Conservation (phyloP, 306 rosid genomes). For the Corylus americana region DNA sequence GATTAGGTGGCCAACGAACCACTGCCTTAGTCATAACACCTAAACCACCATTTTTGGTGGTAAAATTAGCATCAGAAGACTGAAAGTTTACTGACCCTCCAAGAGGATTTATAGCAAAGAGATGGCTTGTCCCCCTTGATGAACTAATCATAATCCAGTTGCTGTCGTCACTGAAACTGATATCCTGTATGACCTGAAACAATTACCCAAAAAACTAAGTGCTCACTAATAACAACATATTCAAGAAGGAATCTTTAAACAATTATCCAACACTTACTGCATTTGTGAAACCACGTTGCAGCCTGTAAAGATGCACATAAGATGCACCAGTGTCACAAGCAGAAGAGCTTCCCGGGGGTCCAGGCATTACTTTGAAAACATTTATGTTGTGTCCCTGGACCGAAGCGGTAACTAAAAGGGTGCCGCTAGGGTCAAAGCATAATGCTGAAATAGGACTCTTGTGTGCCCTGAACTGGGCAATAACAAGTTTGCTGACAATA, state of each 20-base stretch:
- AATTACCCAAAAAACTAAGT: constrained; percentile 8
- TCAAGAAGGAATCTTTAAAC: constrained; percentile 14
- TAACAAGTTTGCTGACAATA: constrained; percentile 64
- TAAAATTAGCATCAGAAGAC: constrained; percentile 47
- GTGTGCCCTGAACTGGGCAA: constrained; percentile 90
- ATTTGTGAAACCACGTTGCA: constrained; percentile 92
- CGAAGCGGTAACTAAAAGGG: constrained; percentile 86
- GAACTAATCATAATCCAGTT: constrained; percentile 99
- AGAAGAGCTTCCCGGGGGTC: constrained; percentile 39
- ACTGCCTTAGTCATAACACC: constrained; percentile 39
- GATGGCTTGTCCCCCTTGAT: constrained; percentile 92
- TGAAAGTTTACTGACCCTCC: constrained; percentile 74
- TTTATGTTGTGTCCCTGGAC: constrained; percentile 94
- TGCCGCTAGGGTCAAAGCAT: constrained; percentile 94
- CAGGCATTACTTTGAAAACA: constrained; percentile 81
- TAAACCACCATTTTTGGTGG: constrained; percentile 42
- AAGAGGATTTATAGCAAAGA: constrained; percentile 87
- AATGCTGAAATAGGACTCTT: constrained; percentile 91
- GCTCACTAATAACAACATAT: neutral
- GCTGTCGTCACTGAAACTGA: constrained; percentile 93
- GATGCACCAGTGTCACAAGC: constrained; percentile 52
- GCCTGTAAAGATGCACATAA: constrained; percentile 72
- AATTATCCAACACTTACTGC: constrained; percentile 56
- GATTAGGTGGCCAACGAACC: constrained; percentile 44
- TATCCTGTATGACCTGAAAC: constrained; percentile 90